Evolutionary conservation across 495 filamentous ascomycete species (phyloP).

Genomic region (Penicillium turbatum): DNA sequence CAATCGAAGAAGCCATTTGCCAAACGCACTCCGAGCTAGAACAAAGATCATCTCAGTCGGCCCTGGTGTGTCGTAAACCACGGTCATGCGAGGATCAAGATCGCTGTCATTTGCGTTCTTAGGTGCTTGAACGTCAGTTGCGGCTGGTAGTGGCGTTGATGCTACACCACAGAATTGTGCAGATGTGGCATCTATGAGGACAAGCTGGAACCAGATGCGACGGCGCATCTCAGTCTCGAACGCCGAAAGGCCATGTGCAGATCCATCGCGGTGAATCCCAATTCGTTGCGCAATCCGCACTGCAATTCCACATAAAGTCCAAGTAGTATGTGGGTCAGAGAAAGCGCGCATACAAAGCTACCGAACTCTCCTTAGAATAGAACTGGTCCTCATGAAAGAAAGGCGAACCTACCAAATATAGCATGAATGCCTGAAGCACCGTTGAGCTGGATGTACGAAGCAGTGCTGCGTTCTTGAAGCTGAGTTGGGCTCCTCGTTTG

Average conservation of each 20-base stretch:
- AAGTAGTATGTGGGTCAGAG: constrained; percentile 39
- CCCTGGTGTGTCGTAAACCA: constrained; percentile 50
- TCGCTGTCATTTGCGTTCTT: constrained; percentile 56
- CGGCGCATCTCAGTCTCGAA: constrained; percentile 48
- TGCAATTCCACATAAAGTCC: constrained; percentile 41
- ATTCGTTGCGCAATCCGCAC: constrained; percentile 42
- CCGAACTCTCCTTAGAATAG: constrained; percentile 2
- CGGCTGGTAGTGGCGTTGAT: constrained; percentile 15
- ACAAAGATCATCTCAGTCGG: constrained; percentile 67
- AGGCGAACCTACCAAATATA: constrained; percentile 36
- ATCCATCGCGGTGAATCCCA: constrained; percentile 44
- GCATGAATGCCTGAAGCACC: constrained; percentile 43
- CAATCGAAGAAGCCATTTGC: constrained; percentile 40
- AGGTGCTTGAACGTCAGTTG: constrained; percentile 36
- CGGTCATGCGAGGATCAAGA: constrained; percentile 53
- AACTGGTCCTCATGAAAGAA: not conserved
- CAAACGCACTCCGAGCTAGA: constrained; percentile 45
- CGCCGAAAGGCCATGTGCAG: constrained; percentile 28
- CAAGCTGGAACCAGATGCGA: constrained; percentile 39
- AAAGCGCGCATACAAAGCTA: constrained; percentile 31
- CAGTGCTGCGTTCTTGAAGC: constrained; percentile 45
- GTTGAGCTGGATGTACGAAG: constrained; percentile 41
- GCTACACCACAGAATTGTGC: constrained; percentile 33
- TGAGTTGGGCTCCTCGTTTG: constrained; percentile 39
- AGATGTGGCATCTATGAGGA: constrained; percentile 31